Percentiles rank a stretch among this genome's conserved stretches.
Conservation (phyloP, 2,329 filamentous ascomycete genomes). For the Fusarium papillatum region DNA sequence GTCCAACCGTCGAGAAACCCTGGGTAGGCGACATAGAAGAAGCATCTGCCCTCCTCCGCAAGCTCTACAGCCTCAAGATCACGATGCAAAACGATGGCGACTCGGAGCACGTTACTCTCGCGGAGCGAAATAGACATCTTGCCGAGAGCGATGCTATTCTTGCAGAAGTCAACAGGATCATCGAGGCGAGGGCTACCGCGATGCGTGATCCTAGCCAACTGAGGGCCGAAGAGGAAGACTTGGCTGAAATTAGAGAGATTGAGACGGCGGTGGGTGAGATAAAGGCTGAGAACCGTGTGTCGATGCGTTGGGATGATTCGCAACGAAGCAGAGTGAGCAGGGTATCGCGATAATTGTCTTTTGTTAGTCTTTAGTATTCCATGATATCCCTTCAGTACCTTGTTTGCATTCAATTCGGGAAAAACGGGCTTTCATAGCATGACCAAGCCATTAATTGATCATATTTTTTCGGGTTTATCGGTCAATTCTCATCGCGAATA, state of each 20-base stretch:
- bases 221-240: neutral
- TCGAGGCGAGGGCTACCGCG: neutral
- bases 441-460: neutral
- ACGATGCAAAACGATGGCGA: neutral
- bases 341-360: neutral
- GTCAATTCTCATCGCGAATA: neutral
- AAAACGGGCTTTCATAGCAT: neutral
- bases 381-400: neutral
- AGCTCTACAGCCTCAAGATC: neutral
- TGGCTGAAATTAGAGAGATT: neutral
- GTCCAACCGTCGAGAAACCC: neutral
- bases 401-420: neutral
- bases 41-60: neutral
- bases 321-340: neutral
- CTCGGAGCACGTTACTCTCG: neutral
- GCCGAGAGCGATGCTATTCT: neutral
- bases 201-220: neutral
- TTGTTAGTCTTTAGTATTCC: neutral
- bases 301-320: neutral
- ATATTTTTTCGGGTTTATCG: constrained; percentile 6
- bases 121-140: neutral
- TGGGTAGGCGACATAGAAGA: constrained; percentile 1
- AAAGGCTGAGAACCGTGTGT: neutral
- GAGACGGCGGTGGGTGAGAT: neutral
- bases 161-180: neutral